A percentile compares a stretch with the other conserved stretches of the same genome.
Evolutionary conservation across 2,329 filamentous ascomycete species (phyloP).

Genomic region (Grosmannia penicillata): DNA sequence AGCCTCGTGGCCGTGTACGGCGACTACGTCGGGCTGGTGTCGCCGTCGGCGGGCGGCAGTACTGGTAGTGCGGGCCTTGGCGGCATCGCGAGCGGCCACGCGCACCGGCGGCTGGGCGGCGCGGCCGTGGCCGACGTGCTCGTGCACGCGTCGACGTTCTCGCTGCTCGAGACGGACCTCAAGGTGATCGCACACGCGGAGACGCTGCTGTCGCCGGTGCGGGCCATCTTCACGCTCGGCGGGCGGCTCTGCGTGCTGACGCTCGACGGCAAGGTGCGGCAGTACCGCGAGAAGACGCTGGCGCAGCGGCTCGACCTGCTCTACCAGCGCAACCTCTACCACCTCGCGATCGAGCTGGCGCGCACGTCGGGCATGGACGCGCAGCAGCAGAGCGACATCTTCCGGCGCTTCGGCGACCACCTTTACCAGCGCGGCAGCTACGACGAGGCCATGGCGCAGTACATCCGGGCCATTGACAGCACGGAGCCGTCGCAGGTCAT

Average conservation of each 20-base stretch:
- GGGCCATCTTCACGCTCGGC: slow-evolving; percentile 74
- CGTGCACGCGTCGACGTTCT: slow-evolving; percentile 78
- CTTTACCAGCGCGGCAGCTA: slow-evolving; percentile 92
- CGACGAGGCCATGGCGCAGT: slow-evolving; percentile 98
- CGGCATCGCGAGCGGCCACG: slow-evolving; percentile 9
- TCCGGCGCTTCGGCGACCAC: slow-evolving; percentile 85
- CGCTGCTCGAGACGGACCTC: slow-evolving; percentile 79
- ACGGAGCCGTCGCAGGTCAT: slow-evolving; percentile 96
- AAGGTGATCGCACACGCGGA: slow-evolving; percentile 85
- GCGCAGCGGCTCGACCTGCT: slow-evolving; percentile 86
- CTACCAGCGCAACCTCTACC: slow-evolving; percentile 86
- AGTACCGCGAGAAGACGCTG: slow-evolving; percentile 81
- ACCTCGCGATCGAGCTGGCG: slow-evolving; percentile 80
- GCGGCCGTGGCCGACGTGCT: slow-evolving; percentile 58
- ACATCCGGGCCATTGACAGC: slow-evolving; percentile 87
- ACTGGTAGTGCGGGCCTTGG: slow-evolving; percentile 23
- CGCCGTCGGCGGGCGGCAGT: slow-evolving; percentile 49
- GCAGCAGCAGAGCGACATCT: slow-evolving; percentile 79
- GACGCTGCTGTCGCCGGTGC: slow-evolving; percentile 65
- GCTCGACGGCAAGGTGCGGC: slow-evolving; percentile 79
- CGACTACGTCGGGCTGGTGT: slow-evolving; percentile 78
- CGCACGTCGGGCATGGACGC: slow-evolving; percentile 73
- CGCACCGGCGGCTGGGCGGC: slow-evolving; percentile 58
- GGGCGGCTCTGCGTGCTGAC: slow-evolving; percentile 82
- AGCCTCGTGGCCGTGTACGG: slow-evolving; percentile 64